Evolutionary conservation across 2,329 filamentous ascomycete species (phyloP).

Genomic region (Fusarium sublunatum): DNA sequence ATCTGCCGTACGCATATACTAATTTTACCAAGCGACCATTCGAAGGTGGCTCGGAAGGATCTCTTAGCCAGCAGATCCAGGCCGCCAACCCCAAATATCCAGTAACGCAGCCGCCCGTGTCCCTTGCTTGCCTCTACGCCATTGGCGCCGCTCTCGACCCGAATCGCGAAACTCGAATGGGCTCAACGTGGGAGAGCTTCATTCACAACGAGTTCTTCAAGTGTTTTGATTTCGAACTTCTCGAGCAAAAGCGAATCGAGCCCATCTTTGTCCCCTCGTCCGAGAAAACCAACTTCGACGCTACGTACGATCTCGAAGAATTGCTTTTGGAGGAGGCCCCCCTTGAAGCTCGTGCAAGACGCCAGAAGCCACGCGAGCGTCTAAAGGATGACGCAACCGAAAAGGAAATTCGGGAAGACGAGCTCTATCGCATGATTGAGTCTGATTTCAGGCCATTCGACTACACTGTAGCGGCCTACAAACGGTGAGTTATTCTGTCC

Average conservation of each 20-base stretch:
- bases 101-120: constrained; percentile 91
- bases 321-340: constrained; percentile 93
- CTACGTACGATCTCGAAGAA: constrained; percentile 97
- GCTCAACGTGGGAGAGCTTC: constrained; percentile 87
- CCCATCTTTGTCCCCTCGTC: constrained; percentile 93
- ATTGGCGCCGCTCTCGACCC: constrained; percentile 85
- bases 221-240: constrained; percentile 81
- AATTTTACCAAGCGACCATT: constrained; percentile 78
- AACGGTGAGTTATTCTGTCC: constrained; percentile 65
- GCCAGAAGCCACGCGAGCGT: constrained; percentile 92
- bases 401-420: constrained; percentile 93
- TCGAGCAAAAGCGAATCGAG: constrained; percentile 88
- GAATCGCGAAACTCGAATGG: constrained; percentile 83
- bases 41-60: constrained; percentile 86
- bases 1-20: constrained; percentile 14
- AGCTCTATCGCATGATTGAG: constrained; percentile 94
- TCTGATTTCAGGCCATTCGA: constrained; percentile 94
- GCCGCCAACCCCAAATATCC: constrained; percentile 87
- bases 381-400: constrained; percentile 94
- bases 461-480: constrained; percentile 85
- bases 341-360: constrained; percentile 87
- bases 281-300: constrained; percentile 99
- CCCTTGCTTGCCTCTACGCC: constrained; percentile 87
- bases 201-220: constrained; percentile 91
- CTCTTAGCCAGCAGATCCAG: constrained; percentile 82